Base-by-base conservation (phyloP, 2,329 filamentous ascomycete genomes). In the Arthrobotrys sphaeroides region DNA sequence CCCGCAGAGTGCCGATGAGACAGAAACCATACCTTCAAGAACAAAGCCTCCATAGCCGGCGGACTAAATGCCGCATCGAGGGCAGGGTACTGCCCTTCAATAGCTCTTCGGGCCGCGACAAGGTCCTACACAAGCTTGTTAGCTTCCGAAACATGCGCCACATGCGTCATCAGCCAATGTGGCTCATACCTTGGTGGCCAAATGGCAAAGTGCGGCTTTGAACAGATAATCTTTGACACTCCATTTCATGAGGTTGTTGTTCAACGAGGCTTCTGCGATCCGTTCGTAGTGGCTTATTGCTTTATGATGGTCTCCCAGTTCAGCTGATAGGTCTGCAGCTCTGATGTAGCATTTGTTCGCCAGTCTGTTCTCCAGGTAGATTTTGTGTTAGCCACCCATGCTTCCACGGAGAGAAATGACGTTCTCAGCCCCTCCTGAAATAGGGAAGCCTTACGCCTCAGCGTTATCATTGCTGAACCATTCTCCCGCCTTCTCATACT, bases 321-420 rank as follows among this genome's bases (percentile, higher is more conserved):
- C 84, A 10, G 92, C 95, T 5, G 92, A 87, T 49, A 97, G 86
- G 80, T 98, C 95, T 53, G 93, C 94, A 7, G 94, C 91, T 84
- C 97, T 97, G 78, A 97, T 88, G 86, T 88, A 96, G 73, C 95
- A 88, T 84, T 97, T 97, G 85, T 96, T 98, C 77, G 94, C 93
- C 31, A 97, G 87, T 36, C 91, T 93, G 79, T 49, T 26, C 5
- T 59, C 26, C 53, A 18, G 10, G 10, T 22, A 12, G 3, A 9
- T 18, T n/a, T 18, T 20, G 18, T 18, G 16, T 60, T 31, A 60
- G 55, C 55, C 36, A 6, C 38, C 38, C 36, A 43, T 43, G 31
- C 7, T 13, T 12, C 16, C 18, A 38, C 51, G 51, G 51, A 43
- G 3, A 66, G 4, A 40, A 20, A 60, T 73, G 33, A 20, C 18